Conservation (phyloP, 192 early-diverging fungal genomes). For the Coemansia furcata region DNA sequence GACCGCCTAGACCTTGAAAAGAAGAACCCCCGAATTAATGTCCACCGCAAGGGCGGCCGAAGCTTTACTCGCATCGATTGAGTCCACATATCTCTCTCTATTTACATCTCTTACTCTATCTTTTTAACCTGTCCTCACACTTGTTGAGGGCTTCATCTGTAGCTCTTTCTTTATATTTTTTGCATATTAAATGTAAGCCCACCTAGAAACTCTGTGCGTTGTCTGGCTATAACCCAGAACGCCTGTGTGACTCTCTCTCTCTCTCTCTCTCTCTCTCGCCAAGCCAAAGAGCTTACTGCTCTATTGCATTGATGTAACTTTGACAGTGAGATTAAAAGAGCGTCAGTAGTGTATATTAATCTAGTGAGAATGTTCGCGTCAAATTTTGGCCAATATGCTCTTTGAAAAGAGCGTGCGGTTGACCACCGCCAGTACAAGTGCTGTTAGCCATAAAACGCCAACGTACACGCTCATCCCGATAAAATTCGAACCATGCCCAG, state of each 20-base stretch:
- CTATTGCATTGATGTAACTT: background rate
- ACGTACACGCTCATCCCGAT: slow-evolving; percentile 37
- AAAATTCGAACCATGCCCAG: slow-evolving; percentile 25
- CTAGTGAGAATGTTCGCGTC: background rate
- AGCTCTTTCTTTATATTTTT: background rate
- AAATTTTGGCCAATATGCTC: slow-evolving; percentile 9
- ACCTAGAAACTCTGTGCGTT: background rate
- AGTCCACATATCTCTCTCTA: background rate
- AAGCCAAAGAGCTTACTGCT: background rate
- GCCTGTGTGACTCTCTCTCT: background rate
- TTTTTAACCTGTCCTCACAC: slow-evolving; percentile 9
- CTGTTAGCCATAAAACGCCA: slow-evolving; percentile 39
- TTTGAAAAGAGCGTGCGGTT: slow-evolving; percentile 32
- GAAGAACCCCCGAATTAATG: slow-evolving; percentile 73
- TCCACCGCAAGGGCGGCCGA: slow-evolving; percentile 69
- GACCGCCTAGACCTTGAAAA: slow-evolving; percentile 69
- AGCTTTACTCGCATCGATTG: slow-evolving; percentile 69
- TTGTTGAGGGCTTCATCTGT: background rate
- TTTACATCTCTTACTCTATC: slow-evolving; percentile 1
- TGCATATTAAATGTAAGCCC: slow-evolving; percentile 10
- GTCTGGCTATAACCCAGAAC: background rate
- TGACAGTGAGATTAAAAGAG: background rate
- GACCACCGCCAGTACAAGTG: slow-evolving; percentile 12
- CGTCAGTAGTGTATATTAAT: background rate
- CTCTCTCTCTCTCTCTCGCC: no score